Conservation (phyloP, 495 filamentous ascomycete species). For the Xylaria sp. region DNA sequence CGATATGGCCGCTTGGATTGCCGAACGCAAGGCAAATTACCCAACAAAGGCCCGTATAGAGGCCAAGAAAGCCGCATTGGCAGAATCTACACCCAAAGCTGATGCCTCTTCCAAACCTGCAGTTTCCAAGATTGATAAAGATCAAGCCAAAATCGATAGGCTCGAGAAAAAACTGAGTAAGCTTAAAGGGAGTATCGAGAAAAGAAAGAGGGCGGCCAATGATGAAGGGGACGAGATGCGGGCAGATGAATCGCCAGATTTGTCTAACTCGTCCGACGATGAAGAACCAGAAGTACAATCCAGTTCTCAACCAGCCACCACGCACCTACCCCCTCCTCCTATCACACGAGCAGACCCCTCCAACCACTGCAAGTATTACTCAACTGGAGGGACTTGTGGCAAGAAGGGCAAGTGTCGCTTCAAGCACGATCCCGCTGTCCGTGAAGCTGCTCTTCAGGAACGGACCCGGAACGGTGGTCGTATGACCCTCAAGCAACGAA, state of each 20-base stretch:
- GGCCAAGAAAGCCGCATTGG: slow-evolving; percentile 51
- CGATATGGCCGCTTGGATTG: slow-evolving; percentile 83
- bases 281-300: slow-evolving; percentile 58
- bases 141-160: slow-evolving; percentile 56
- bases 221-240: slow-evolving; percentile 65
- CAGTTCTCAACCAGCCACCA: slow-evolving; percentile 36
- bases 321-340: slow-evolving; percentile 47
- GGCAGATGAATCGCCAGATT: slow-evolving; percentile 43
- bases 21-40: slow-evolving; percentile 77
- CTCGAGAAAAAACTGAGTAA: slow-evolving; percentile 58
- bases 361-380: slow-evolving; percentile 67
- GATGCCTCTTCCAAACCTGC: slow-evolving; percentile 38
- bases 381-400: slow-evolving; percentile 64
- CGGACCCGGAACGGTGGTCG: slow-evolving; percentile 60
- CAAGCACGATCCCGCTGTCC: slow-evolving; percentile 61
- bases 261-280: slow-evolving; percentile 51
- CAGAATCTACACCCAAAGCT: slow-evolving; percentile 30
- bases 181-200: slow-evolving; percentile 59
- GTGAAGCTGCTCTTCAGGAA: slow-evolving; percentile 60
- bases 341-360: slow-evolving; percentile 57
- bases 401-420: slow-evolving; percentile 72
- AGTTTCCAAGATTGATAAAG: slow-evolving; percentile 44
- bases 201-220: slow-evolving; percentile 62
- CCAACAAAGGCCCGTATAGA: slow-evolving; percentile 73
- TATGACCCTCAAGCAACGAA: slow-evolving; percentile 62